Percentiles rank a stretch among this genome's conserved stretches.
phyloP scores from a whole-genome alignment of 2,329 filamentous ascomycete genomes.

The Botryotinia convoluta region DNA sequence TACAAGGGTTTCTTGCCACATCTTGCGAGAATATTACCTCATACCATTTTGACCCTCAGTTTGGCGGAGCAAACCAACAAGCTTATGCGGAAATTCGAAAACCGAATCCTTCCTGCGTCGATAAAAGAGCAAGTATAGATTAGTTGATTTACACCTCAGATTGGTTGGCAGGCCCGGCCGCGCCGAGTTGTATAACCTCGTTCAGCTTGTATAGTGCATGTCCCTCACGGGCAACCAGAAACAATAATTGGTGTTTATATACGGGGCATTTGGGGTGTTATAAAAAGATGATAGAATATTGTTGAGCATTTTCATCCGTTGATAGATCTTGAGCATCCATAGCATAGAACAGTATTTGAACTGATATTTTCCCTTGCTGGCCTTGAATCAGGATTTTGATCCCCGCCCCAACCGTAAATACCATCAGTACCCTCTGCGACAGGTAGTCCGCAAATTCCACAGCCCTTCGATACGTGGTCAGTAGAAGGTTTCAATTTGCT shows the following conservation, averaged over 20 bases:
- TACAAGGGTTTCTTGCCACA: constrained; percentile 99
- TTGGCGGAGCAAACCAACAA: constrained; percentile 98
- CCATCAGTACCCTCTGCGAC: constrained; percentile 62
- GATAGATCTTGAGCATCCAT: constrained; percentile 69
- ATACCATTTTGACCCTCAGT: constrained; percentile 90
- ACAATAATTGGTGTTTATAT: constrained; percentile 8
- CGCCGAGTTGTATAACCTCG: constrained; percentile 30
- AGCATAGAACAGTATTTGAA: constrained; percentile 54
- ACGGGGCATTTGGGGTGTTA: neutral
- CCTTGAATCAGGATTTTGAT: constrained; percentile 45
- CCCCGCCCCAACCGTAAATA: constrained; percentile 57
- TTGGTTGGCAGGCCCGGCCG: constrained; percentile 18
- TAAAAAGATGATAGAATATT: constrained; percentile 17
- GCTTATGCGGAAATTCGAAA: constrained; percentile 76
- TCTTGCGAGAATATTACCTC: constrained; percentile 87
- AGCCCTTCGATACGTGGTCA: constrained; percentile 43
- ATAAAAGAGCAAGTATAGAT: constrained; percentile 32
- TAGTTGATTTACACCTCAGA: neutral
- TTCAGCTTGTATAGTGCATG: constrained; percentile 22
- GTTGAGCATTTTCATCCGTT: constrained; percentile 43
- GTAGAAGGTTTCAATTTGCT: constrained; percentile 65
- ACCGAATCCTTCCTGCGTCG: constrained; percentile 48
- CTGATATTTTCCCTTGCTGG: constrained; percentile 34
- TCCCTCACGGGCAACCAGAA: neutral
- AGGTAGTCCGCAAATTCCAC: constrained; percentile 67